These are phyloP conservation scores for Mercurialis annua DNA, from an alignment of 345 rosid genomes.

Conservation along the genomic window DNA sequence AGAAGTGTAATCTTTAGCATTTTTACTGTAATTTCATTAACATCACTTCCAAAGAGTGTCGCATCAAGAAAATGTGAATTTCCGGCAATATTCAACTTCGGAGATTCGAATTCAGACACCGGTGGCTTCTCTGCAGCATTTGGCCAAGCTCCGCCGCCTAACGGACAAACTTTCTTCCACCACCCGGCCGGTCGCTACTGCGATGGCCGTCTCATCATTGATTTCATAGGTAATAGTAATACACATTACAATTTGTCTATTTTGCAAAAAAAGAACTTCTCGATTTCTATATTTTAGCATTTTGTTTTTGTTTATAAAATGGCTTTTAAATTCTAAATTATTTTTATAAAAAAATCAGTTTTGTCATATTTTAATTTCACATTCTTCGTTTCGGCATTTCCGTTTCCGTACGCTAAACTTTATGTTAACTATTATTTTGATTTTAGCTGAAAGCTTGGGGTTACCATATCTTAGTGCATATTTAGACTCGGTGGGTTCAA, in stretches of 20 bases:
- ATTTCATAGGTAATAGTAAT: slow-evolving; percentile 51
- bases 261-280: neutral
- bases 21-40: neutral
- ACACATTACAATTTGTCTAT: too few relatives aligned
- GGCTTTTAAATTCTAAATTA: too few relatives aligned
- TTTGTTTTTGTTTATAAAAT: neutral
- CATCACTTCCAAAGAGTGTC: neutral
- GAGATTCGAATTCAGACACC: slow-evolving; percentile 53
- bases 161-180: slow-evolving; percentile 58
- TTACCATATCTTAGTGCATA: slow-evolving; percentile 54
- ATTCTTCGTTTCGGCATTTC: too few relatives aligned
- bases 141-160: slow-evolving; percentile 51
- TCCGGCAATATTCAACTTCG: slow-evolving; percentile 48
- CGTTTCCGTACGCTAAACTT: too few relatives aligned
- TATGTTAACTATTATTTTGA: too few relatives aligned
- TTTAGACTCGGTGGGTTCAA: slow-evolving; percentile 61
- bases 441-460: slow-evolving; percentile 48
- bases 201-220: slow-evolving; percentile 66
- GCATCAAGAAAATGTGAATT: slow-evolving; percentile 14
- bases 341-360: too few relatives aligned
- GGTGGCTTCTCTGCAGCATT: slow-evolving; percentile 64
- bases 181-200: slow-evolving; percentile 58
- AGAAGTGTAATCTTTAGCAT: neutral
- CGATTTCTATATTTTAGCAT: neutral
- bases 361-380: too few relatives aligned